These are phyloP conservation scores for Colletotrichum sansevieriae DNA, from an alignment of 2,329 filamentous ascomycete genomes.

Conservation along the genomic window DNA sequence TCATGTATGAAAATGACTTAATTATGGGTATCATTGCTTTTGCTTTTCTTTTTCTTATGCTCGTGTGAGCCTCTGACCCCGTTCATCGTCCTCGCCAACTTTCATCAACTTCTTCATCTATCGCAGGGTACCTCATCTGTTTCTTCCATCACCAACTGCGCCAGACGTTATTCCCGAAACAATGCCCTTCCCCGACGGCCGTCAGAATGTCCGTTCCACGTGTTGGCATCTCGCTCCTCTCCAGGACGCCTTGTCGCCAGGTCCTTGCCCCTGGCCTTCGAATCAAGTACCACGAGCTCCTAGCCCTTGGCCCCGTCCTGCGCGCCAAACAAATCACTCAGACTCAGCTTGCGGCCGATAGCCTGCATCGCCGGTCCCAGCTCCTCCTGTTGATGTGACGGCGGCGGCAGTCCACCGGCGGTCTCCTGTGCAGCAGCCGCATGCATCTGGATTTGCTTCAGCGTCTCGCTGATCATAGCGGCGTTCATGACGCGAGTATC, in stretches of 20 bases:
- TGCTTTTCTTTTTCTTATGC: background rate
- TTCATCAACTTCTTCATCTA: background rate
- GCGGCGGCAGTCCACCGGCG: background rate
- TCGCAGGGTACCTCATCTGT: background rate
- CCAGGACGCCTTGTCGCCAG: conserved; percentile 2
- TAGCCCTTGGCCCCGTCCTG: conserved; percentile 45
- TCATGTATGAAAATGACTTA: conserved; percentile 38
- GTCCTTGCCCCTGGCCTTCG: background rate
- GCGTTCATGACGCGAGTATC: conserved; percentile 58
- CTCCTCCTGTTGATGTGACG: conserved; percentile 34
- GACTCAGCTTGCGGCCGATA: conserved; percentile 58
- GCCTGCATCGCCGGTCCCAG: conserved; percentile 58
- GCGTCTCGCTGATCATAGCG: conserved; percentile 58
- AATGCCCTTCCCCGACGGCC: background rate
- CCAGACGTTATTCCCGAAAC: too few relatives aligned
- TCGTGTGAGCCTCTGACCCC: background rate
- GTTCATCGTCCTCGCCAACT: too few relatives aligned
- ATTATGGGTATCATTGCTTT: conserved; percentile 39
- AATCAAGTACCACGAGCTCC: conserved; percentile 19
- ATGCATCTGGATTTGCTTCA: conserved; percentile 48
- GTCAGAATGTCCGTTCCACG: background rate
- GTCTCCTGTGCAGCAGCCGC: background rate
- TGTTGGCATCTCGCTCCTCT: background rate
- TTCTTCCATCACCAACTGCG: background rate
- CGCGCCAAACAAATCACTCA: conserved; percentile 60